Conservation (phyloP, 768 basidiomycete species). For the Gymnopilus junonius region DNA sequence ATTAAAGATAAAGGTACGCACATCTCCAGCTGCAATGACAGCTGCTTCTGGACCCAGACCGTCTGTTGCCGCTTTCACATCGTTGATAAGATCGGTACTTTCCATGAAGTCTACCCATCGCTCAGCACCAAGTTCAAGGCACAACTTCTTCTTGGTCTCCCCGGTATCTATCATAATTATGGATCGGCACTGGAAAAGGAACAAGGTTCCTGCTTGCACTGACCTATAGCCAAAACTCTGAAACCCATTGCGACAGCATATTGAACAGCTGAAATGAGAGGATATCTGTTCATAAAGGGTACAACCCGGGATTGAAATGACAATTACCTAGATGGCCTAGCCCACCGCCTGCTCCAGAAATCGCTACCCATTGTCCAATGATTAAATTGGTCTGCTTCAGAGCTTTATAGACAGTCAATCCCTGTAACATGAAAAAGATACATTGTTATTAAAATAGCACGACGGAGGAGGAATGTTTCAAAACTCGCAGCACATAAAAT, state of each 20-base stretch:
- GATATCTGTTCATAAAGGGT: not conserved
- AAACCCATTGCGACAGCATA: constrained; percentile 79
- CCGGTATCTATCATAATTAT: constrained; percentile 69
- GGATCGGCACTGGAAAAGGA: not conserved
- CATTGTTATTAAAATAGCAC: not conserved
- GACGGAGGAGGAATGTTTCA: not conserved
- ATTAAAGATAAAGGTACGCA: constrained; percentile 23
- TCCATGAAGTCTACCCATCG: constrained; percentile 80
- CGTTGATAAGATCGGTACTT: constrained; percentile 59
- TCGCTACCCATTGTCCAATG: constrained; percentile 74
- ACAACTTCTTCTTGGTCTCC: constrained; percentile 64
- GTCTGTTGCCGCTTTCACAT: constrained; percentile 61
- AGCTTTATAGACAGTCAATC: constrained; percentile 82
- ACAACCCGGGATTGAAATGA: not conserved
- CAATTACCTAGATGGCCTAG: constrained; percentile 72
- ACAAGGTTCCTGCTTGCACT: not conserved
- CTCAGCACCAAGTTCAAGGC: constrained; percentile 57
- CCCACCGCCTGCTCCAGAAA: constrained; percentile 79
- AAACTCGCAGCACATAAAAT: constrained; percentile 70
- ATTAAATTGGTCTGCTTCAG: constrained; percentile 63
- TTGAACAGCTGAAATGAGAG: constrained; percentile 58
- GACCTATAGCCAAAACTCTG: constrained; percentile 59
- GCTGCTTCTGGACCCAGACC: constrained; percentile 77
- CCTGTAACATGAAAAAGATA: constrained; percentile 40
- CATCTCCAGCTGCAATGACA: constrained; percentile 59